phyloP scores from a whole-genome alignment of 1,284 basidiomycete species.

The Cystobasidiaceae sp. region DNA sequence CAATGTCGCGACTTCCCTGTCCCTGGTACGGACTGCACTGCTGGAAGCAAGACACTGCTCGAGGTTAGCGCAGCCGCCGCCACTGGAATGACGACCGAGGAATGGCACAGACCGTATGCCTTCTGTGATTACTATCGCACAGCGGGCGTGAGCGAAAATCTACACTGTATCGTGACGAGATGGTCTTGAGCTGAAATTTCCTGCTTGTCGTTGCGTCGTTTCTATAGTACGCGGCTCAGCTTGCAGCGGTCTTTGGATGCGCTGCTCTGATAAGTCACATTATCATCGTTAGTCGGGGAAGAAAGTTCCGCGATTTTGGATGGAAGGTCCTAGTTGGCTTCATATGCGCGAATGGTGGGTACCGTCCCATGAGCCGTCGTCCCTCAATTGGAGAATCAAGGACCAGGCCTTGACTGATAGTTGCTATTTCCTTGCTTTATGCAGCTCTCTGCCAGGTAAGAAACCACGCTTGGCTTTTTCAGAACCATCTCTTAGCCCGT shows the following conservation, averaged over 20 bases:
- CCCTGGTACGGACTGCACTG: conserved; percentile 1
- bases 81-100: background rate
- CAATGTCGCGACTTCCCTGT: conserved; percentile 22
- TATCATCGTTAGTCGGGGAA: conserved; percentile 15
- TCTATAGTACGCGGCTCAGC: conserved; percentile 7
- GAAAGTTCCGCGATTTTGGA: conserved; percentile 16
- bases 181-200: too few species aligned
- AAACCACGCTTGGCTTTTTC: too few species aligned
- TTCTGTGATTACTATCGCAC: conserved; percentile 14
- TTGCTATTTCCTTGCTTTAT: too few species aligned
- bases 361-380: too few species aligned
- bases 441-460: too few species aligned
- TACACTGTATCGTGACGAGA: too few species aligned
- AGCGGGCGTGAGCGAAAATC: conserved; percentile 20
- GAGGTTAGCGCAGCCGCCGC: too few species aligned
- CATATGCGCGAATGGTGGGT: conserved; percentile 18
- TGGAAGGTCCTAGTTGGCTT: conserved; percentile 24
- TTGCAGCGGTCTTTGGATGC: conserved; percentile 24
- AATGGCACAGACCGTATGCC: background rate
- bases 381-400: too few species aligned
- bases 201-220: background rate
- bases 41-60: too few species aligned
- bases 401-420: too few species aligned
- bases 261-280: conserved; percentile 14
- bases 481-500: too few species aligned